phyloP scores from a whole-genome alignment of 2,329 filamentous ascomycete species.

The Phialophora verrucosa region DNA sequence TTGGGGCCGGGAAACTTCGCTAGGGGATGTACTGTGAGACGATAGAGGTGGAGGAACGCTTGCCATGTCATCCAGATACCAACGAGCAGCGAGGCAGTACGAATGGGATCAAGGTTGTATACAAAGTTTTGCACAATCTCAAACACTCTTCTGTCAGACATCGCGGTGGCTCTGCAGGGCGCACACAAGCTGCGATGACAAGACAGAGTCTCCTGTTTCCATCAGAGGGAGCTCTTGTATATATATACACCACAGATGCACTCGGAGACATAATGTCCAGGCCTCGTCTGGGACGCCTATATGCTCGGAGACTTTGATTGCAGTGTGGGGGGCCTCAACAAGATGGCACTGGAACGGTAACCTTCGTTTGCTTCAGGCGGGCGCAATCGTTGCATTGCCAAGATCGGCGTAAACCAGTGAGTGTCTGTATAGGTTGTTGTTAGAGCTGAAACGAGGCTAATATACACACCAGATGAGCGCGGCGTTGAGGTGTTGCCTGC shows the following conservation, averaged over 20 bases:
- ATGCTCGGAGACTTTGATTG: neutral
- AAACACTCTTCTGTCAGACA: neutral
- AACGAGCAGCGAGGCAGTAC: neutral
- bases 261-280: conserved; percentile 4
- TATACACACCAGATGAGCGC: neutral
- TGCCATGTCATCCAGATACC: neutral
- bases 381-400: neutral
- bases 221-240: neutral
- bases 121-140: neutral
- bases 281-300: neutral
- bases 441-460: neutral
- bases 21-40: conserved; percentile 37
- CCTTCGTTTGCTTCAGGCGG: neutral
- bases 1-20: conserved; percentile 42
- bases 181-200: neutral
- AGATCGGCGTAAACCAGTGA: neutral
- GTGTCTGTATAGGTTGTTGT: neutral
- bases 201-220: neutral
- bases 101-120: neutral
- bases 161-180: neutral
- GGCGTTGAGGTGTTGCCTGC: neutral
- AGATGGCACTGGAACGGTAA: neutral
- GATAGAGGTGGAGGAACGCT: conserved; percentile 30
- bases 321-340: neutral
- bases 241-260: neutral